A percentile compares a stretch with the other conserved stretches of the same genome.
These are phyloP conservation scores for Hermanozyma aechmeae DNA, from an alignment of 805 yeast species.

Conservation along the genomic window DNA sequence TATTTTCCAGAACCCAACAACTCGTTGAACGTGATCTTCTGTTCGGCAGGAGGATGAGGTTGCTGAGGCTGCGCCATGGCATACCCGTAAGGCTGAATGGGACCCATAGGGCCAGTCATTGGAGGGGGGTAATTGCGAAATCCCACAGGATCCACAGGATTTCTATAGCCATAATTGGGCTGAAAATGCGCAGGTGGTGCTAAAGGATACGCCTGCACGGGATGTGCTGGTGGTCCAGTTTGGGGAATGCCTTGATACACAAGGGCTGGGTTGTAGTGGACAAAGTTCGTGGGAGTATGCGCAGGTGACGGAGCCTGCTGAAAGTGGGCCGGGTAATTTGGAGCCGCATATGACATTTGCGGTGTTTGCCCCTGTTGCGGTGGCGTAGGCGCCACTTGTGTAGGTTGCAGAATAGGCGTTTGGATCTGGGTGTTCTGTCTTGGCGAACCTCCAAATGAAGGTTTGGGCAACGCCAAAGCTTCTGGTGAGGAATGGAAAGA, in stretches of 20 bases:
- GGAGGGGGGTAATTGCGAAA: slow-evolving; percentile 3
- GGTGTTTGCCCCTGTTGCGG: not conserved
- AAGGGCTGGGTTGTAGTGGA: slow-evolving; percentile 7
- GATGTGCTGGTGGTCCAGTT: slow-evolving; percentile 16
- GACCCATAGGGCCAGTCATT: slow-evolving; percentile 2
- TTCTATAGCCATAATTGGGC: slow-evolving; percentile 1
- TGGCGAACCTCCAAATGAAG: slow-evolving; percentile 31
- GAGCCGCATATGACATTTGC: slow-evolving; percentile 3
- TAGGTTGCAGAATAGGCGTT: not conserved
- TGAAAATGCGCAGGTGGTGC: slow-evolving; percentile 5
- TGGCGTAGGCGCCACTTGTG: not conserved
- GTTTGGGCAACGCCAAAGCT: slow-evolving; percentile 47
- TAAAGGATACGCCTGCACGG: slow-evolving; percentile 25
- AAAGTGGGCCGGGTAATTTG: slow-evolving; percentile 3
- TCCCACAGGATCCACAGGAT: slow-evolving; percentile 1
- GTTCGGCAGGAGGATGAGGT: slow-evolving; percentile 13
- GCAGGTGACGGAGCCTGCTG: slow-evolving; percentile 1
- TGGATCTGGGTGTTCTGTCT: slow-evolving; percentile 3
- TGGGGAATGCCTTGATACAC: slow-evolving; percentile 12
- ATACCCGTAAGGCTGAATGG: slow-evolving; percentile 2
- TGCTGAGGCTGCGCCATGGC: slow-evolving; percentile 1
- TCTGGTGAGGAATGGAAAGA: slow-evolving; percentile 50
- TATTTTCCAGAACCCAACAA: slow-evolving; percentile 20
- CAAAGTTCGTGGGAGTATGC: slow-evolving; percentile 1
- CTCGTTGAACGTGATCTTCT: slow-evolving; percentile 31